These are phyloP conservation scores for Uncinocarpus reesii DNA, from an alignment of 2,329 filamentous ascomycete species.

Conservation along the genomic window DNA sequence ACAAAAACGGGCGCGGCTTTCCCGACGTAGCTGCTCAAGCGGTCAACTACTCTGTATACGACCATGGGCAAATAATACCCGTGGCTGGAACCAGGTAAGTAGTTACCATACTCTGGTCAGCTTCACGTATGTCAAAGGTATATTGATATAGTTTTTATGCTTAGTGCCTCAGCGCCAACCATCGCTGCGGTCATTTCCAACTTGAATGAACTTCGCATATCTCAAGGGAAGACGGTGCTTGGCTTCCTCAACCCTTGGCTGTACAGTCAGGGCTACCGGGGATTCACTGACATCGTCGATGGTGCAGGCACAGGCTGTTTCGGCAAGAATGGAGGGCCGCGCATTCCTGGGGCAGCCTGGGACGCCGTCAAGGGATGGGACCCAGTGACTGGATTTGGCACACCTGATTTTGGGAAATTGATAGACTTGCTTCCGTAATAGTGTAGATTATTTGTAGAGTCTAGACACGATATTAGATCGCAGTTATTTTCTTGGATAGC, in stretches of 20 bases:
- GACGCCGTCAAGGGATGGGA: slow-evolving; percentile 44
- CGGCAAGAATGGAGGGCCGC: slow-evolving; percentile 3
- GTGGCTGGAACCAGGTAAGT: slow-evolving; percentile 40
- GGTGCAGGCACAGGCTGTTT: slow-evolving; percentile 25
- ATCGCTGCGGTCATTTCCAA: slow-evolving; percentile 54
- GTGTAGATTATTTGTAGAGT: too few relatives aligned
- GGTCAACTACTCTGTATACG: slow-evolving; percentile 32
- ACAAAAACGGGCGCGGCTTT: slow-evolving; percentile 47
- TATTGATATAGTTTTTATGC: too few relatives aligned
- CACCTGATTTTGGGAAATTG: slow-evolving; percentile 22
- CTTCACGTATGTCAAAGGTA: too few relatives aligned
- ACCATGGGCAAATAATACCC: slow-evolving; percentile 27
- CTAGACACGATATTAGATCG: too few relatives aligned
- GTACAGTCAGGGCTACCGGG: slow-evolving; percentile 39
- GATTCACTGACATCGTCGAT: slow-evolving; percentile 41
- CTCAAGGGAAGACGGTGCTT: slow-evolving; percentile 43
- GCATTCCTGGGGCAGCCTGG: slow-evolving; percentile 40
- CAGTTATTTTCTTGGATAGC: too few relatives aligned
- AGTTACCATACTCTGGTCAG: too few relatives aligned
- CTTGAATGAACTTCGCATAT: slow-evolving; percentile 53
- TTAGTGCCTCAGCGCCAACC: slow-evolving; percentile 49
- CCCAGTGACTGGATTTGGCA: slow-evolving; percentile 39
- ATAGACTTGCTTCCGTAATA: slow-evolving; percentile 13
- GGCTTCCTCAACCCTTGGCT: slow-evolving; percentile 56
- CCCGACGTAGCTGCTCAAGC: slow-evolving; percentile 54